phyloP scores from a whole-genome alignment of 192 early-diverging fungal species.

The Podila epicladia region DNA sequence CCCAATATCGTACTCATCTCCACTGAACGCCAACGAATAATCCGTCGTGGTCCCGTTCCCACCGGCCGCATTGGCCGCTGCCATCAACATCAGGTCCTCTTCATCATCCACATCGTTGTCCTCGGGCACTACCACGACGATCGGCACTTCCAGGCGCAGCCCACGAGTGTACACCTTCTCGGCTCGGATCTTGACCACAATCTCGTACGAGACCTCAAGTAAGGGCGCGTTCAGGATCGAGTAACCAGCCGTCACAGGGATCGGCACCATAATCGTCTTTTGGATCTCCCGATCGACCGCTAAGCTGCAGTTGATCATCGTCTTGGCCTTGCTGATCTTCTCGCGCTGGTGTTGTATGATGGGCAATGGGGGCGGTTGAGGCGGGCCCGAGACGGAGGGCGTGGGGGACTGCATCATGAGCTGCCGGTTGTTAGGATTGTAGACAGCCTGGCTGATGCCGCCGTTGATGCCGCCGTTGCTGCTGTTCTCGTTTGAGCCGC shows the following conservation, averaged over 20 bases:
- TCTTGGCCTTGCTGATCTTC: constrained; percentile 41
- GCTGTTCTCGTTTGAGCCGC: constrained; percentile 13
- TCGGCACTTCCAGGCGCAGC: constrained; percentile 25
- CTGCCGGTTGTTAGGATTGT: constrained; percentile 14
- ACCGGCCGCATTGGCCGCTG: constrained; percentile 7
- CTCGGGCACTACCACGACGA: constrained; percentile 38
- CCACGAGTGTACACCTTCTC: constrained; percentile 26
- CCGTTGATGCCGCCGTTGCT: neutral
- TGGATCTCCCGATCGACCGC: constrained; percentile 50
- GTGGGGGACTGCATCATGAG: constrained; percentile 16
- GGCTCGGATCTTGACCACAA: constrained; percentile 48
- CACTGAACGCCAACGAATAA: constrained; percentile 30
- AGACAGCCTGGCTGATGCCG: neutral
- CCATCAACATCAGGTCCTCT: constrained; percentile 24
- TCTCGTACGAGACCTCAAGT: constrained; percentile 42
- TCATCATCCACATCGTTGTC: constrained; percentile 41
- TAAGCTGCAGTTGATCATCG: constrained; percentile 29
- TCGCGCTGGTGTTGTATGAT: constrained; percentile 46
- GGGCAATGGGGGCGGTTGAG: constrained; percentile 5
- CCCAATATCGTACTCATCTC: constrained; percentile 40
- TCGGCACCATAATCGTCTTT: constrained; percentile 39
- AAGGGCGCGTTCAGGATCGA: constrained; percentile 45
- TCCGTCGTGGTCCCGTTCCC: neutral
- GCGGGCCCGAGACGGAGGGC: neutral
- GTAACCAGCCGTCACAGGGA: constrained; percentile 26